Evolutionary conservation across 2,329 filamentous ascomycete species (phyloP).

Genomic region (Cladosporium oxysporum): DNA sequence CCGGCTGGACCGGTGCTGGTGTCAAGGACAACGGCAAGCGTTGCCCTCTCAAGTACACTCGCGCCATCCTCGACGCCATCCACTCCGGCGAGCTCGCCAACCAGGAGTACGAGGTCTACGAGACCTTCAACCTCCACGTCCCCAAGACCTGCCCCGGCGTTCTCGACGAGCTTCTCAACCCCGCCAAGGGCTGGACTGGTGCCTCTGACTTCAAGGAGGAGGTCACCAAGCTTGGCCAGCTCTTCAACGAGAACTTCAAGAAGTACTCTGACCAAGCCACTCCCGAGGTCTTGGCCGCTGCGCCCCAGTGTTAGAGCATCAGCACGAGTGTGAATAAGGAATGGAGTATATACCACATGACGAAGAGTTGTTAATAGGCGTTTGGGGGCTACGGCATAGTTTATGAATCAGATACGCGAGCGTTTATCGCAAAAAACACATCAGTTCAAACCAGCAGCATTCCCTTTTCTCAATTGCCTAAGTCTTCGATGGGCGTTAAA

Average conservation of each 20-base stretch:
- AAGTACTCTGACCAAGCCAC: slow-evolving; percentile 83
- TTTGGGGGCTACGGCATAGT: slow-evolving; percentile 8
- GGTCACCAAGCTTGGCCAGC: slow-evolving; percentile 82
- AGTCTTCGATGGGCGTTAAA: too few species aligned
- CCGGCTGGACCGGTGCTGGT: slow-evolving; percentile 92
- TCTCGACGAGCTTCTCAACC: slow-evolving; percentile 90
- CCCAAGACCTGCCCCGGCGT: slow-evolving; percentile 89
- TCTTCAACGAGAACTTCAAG: slow-evolving; percentile 97
- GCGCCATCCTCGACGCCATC: slow-evolving; percentile 96
- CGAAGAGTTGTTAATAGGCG: slow-evolving; percentile 11
- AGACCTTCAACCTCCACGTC: slow-evolving; percentile 95
- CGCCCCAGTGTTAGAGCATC: slow-evolving; percentile 34
- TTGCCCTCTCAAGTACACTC: slow-evolving; percentile 97
- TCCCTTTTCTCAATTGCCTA: not conserved
- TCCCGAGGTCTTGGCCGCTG: slow-evolving; percentile 48
- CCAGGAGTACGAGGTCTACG: slow-evolving; percentile 91
- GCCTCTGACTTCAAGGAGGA: slow-evolving; percentile 79
- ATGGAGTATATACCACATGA: slow-evolving; percentile 15
- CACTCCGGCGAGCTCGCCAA: slow-evolving; percentile 95
- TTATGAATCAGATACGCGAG: slow-evolving; percentile 8
- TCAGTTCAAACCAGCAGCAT: not conserved
- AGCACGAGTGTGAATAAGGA: slow-evolving; percentile 9
- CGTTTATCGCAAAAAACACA: not conserved
- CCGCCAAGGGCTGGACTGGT: slow-evolving; percentile 87
- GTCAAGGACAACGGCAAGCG: slow-evolving; percentile 90